Base-by-base conservation (phyloP, 805 yeast species). In the Millerozyma acaciae region DNA sequence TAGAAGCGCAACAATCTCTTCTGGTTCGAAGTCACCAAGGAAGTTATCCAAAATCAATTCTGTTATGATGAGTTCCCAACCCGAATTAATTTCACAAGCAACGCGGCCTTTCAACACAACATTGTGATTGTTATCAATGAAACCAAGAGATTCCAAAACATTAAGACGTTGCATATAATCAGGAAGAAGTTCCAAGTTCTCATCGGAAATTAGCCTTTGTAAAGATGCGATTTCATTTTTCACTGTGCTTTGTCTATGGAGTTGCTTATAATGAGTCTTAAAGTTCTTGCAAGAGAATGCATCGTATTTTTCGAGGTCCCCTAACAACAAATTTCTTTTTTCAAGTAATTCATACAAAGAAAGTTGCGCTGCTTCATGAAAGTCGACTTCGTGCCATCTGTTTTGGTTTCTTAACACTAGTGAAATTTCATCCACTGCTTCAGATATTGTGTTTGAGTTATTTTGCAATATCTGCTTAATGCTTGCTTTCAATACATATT, bases 1-100 rank as follows among this genome's bases (percentile, higher is more conserved):
- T 20, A 93, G 60, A 30, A 93, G 65, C 0, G 97, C 97, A n/a
- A 89, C 97, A 41, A 93, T 88, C 57, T 93, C 98, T 51, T 88
- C 96, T 1, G 97, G 88, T 42, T 89, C 94, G 53, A 84, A 89
- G 37, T 87, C 94, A 19, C 90, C 95, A 41, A 93, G 64, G 65
- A 90, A 88, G 59, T 93, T 93, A 50, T 90, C 95, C 47, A 93
- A 68, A 12, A 93, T 76, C 34, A 93, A 68, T 57, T 93, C 98
- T 0, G 98, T 90, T 8, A 93, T 55, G 2, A 84, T 81, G 35
- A 89, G 68, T 57, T 93, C 98, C 76, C 89, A 87, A 0, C 97
- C 97, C 16, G 87, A 74, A 53, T 84, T 85, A 37, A 86, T 73
- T 49, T 93, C 98, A 63, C 95, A 93, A 0, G 94, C 95, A 29